phyloP scores from a whole-genome alignment of 176 grass and related monocot genomes.

The Ananas comosus region DNA sequence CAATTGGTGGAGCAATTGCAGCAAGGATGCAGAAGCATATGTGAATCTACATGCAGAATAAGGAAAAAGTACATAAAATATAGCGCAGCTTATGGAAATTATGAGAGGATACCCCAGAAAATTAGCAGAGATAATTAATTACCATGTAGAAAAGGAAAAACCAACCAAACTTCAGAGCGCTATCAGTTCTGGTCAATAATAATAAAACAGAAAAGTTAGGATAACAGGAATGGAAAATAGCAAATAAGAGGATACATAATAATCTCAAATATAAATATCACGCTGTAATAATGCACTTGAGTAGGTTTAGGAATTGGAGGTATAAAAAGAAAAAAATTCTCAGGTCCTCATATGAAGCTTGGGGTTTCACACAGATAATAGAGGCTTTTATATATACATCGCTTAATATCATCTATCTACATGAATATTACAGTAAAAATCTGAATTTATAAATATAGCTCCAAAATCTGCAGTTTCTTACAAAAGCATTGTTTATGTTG shows the following conservation, averaged over 20 bases:
- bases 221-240: constrained; percentile 4
- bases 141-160: constrained; percentile 88
- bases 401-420: too few relatives aligned
- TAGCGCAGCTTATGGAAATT: background rate
- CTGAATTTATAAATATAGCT: too few relatives aligned
- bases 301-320: too few relatives aligned
- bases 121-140: constrained; percentile 26
- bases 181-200: constrained; percentile 63
- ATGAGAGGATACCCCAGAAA: background rate
- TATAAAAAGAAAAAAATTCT: too few relatives aligned
- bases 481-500: too few relatives aligned
- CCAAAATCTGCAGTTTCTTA: too few relatives aligned
- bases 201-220: constrained; percentile 7
- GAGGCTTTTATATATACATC: too few relatives aligned
- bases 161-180: constrained; percentile 63
- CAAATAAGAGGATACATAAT: background rate
- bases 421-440: too few relatives aligned
- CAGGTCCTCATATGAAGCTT: too few relatives aligned
- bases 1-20: constrained; percentile 72
- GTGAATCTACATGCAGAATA: constrained; percentile 40
- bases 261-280: background rate
- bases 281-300: too few relatives aligned
- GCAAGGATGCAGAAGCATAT: constrained; percentile 70
- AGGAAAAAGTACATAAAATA: constrained; percentile 1
- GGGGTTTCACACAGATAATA: too few relatives aligned